Base-by-base conservation (phyloP, 2,329 filamentous ascomycete genomes). In the Diaporthe destruens region DNA sequence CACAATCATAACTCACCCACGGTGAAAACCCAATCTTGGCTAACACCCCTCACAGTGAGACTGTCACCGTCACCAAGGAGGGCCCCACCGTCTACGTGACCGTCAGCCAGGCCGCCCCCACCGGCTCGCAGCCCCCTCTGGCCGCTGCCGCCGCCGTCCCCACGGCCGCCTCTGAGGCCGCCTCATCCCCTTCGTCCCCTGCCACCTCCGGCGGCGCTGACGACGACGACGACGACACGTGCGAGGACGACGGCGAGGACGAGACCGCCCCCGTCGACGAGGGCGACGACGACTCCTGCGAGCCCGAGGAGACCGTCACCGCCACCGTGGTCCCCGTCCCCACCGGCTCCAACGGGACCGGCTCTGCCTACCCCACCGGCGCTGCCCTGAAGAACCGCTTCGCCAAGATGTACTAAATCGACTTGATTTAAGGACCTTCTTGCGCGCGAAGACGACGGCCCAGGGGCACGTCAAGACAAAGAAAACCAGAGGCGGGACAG, bases 31-130 rank as follows among this genome's bases (percentile, higher is more conserved):
- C n/a, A 23, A 14, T 6, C 25, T 53, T 66, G 2, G 2, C 61
- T 66, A 39, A 66, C 32, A 14, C 18, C 16, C 18, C n/a, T 53
- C 47, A 29, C 61, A 66, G 61, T 66, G 61, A 66, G 61, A 74
- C 70, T 51, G 71, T 71, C 56, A 75, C 75, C 18, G 73, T 75
- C 49, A 77, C 77, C 11, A 74, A 72, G 47, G 74, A 77, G 20
- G 76, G 77, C 34, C 72, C 75, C 68, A 76, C 76, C 34, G 76
- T 76, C 74, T 76, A 75, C 69, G 69, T 76, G 65, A 76, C 75
- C 59, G 56, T 76, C 36, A 59, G 56, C 32, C 9, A 25, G 2
- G 44, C 65, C 34, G 11, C 53, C 54, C 69, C 55, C 25, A 47
- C 65, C 29, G 63, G 70, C 18, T 47, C 44, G 1, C 44, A 47